Evolutionary conservation across 176 grass and related monocot genomes (phyloP), one percentile per base, ranked within the genome.

Genomic region (Rhipidocladum racemiflorum): DNA sequence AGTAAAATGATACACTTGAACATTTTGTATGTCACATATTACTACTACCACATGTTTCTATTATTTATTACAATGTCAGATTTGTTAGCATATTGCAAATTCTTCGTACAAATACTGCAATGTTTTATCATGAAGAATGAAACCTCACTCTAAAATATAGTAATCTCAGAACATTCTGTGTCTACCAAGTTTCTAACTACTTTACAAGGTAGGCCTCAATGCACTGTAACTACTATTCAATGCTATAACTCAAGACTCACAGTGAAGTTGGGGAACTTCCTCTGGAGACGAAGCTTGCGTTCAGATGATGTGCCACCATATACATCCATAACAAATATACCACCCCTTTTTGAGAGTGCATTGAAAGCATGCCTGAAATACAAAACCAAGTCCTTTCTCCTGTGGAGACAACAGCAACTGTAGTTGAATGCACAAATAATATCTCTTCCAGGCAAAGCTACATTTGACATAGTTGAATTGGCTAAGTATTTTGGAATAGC

Each of bases 361-460:
- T 28, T 85, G 5, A 91, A 85, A 81, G 92, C 85, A 81, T 98
- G 90, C 81, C 66, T 86, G 43, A 95, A 95, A 78, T 95, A 95
- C 65, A 85, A 83, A 93, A 98, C 85, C 73, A 98, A 91, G 42
- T 95, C 95, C 73, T 88, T 95, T 66, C 88, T 60, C 13, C 23
- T 94, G 76, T 95, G 92, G 57, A 98, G 91, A 44, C 96, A 98
- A 76, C 95, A 98, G 0, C 96, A 95, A 81, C 96, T 98, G 81
- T 95, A 98, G 61, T 98, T 98, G 88, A 98, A 98, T 65, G 92
- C 92, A 91, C 95, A 98, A 13, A 95, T 88, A 84, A 98, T 95
- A 69, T 98, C 92, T 91, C 92, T 98, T 61, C 61, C 79, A 57
- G 86, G 90, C 71, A 95, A 85, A 70, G 45, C 62, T 76, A 64